Percentiles rank a stretch among this genome's conserved stretches.
Evolutionary conservation across 768 basidiomycete genomes (phyloP).

Genomic region (Collybia mongolica): DNA sequence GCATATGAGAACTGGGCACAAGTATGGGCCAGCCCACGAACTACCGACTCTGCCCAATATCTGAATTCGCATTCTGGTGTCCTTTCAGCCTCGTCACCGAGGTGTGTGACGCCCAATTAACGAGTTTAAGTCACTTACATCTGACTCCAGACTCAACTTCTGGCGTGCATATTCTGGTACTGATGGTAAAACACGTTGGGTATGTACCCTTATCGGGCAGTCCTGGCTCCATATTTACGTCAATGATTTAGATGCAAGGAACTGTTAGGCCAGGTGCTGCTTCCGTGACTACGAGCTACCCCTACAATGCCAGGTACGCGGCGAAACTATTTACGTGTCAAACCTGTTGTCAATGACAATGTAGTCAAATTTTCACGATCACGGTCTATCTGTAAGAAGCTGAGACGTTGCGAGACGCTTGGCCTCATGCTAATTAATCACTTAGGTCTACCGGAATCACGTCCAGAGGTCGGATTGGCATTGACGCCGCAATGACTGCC

Average conservation of each 20-base stretch:
- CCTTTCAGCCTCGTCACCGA: constrained; percentile 55
- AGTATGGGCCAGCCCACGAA: constrained; percentile 52
- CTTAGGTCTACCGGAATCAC: constrained; percentile 56
- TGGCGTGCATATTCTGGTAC: constrained; percentile 51
- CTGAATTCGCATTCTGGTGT: constrained; percentile 50
- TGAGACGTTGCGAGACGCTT: not conserved
- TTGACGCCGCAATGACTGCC: constrained; percentile 49
- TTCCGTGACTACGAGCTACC: constrained; percentile 43
- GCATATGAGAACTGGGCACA: constrained; percentile 67
- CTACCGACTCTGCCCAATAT: constrained; percentile 58
- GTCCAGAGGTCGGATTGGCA: constrained; percentile 62
- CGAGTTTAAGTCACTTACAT: not conserved
- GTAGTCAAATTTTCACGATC: constrained; percentile 57
- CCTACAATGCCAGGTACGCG: constrained; percentile 46
- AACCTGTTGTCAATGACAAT: not conserved
- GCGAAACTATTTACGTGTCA: not conserved
- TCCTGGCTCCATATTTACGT: not conserved
- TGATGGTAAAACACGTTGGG: constrained; percentile 49
- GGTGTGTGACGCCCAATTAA: constrained; percentile 22
- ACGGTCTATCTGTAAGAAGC: constrained; percentile 52
- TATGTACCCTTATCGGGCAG: constrained; percentile 20
- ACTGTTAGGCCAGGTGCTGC: constrained; percentile 62
- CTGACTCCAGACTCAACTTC: constrained; percentile 48
- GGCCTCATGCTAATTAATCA: constrained; percentile 1
- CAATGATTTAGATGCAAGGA: constrained; percentile 47